A percentile compares a stretch with the other conserved stretches of the same genome.
These are phyloP conservation scores for Rasamsonia emersonii DNA, from an alignment of 2,329 filamentous ascomycete species.

Conservation along the genomic window DNA sequence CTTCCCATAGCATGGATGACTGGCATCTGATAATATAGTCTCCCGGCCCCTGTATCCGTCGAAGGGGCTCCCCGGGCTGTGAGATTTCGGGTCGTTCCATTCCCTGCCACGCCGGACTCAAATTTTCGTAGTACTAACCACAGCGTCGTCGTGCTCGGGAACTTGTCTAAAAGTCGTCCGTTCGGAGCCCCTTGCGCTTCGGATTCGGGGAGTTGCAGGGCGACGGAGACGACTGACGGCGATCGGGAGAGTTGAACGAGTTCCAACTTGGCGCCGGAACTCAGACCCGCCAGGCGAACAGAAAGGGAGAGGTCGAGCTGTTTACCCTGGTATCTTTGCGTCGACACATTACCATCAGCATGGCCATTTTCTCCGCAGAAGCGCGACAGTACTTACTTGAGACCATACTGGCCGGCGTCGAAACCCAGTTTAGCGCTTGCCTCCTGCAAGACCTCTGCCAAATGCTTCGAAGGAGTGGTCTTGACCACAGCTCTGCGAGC, in stretches of 20 bases:
- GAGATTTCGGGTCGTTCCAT: constrained; percentile 61
- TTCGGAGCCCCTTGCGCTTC: constrained; percentile 56
- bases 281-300: constrained; percentile 73
- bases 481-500: constrained; percentile 73
- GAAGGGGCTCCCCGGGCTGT: constrained; percentile 69
- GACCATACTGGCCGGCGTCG: constrained; percentile 61
- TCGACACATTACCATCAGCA: constrained; percentile 10
- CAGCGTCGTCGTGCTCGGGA: constrained; percentile 76
- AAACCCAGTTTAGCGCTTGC: constrained; percentile 77
- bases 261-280: constrained; percentile 81
- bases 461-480: constrained; percentile 68
- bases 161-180: constrained; percentile 69
- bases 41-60: constrained; percentile 54
- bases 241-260: constrained; percentile 81
- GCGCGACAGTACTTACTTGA: constrained; percentile 56
- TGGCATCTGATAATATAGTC: constrained; percentile 81
- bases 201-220: constrained; percentile 70
- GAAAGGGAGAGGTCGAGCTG: constrained; percentile 75
- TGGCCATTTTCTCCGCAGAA: constrained; percentile 1
- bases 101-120: constrained; percentile 63
- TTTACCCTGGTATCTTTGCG: constrained; percentile 67
- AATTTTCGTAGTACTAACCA: constrained; percentile 89
- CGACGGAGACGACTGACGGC: constrained; percentile 75
- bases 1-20: constrained; percentile 75
- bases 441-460: constrained; percentile 79